phyloP scores from a whole-genome alignment of 768 basidiomycete species.

The Sutorius australiensis region DNA sequence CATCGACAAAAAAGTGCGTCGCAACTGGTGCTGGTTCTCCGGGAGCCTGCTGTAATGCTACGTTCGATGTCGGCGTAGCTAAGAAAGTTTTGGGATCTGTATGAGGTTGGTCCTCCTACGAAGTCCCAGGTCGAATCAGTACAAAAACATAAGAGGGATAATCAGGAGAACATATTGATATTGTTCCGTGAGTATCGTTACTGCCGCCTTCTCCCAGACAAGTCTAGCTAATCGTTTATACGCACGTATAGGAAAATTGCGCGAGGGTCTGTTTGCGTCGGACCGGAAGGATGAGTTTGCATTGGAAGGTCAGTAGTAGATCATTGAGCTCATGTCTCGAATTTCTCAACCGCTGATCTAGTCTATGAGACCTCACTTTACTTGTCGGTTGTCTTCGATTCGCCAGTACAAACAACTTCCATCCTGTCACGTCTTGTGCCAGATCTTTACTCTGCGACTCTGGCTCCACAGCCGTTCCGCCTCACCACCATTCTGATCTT shows the following conservation, averaged over 20 bases:
- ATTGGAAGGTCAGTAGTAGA: constrained; percentile 52
- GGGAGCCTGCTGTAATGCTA: background rate
- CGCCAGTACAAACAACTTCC: constrained; percentile 56
- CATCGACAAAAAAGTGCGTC: constrained; percentile 58
- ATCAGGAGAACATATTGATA: constrained; percentile 67
- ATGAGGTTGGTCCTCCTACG: constrained; percentile 24
- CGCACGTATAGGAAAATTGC: constrained; percentile 57
- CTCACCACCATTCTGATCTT: constrained; percentile 42
- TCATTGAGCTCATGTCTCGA: background rate
- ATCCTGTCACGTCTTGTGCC: constrained; percentile 60
- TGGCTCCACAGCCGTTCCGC: constrained; percentile 18
- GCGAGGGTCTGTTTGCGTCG: constrained; percentile 68
- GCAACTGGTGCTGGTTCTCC: background rate
- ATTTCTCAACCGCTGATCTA: constrained; percentile 24
- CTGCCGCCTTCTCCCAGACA: background rate
- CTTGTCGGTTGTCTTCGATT: constrained; percentile 60
- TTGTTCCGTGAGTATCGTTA: constrained; percentile 54
- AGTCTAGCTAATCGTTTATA: background rate
- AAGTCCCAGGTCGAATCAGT: constrained; percentile 14
- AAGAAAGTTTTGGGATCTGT: constrained; percentile 41
- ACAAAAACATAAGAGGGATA: constrained; percentile 41
- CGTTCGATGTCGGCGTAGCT: constrained; percentile 36
- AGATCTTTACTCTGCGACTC: constrained; percentile 36
- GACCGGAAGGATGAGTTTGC: constrained; percentile 58
- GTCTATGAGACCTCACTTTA: constrained; percentile 74